Evolutionary conservation across 768 basidiomycete species (phyloP), one percentile per base, ranked within the genome.

Genomic region (Calocera cornea): DNA sequence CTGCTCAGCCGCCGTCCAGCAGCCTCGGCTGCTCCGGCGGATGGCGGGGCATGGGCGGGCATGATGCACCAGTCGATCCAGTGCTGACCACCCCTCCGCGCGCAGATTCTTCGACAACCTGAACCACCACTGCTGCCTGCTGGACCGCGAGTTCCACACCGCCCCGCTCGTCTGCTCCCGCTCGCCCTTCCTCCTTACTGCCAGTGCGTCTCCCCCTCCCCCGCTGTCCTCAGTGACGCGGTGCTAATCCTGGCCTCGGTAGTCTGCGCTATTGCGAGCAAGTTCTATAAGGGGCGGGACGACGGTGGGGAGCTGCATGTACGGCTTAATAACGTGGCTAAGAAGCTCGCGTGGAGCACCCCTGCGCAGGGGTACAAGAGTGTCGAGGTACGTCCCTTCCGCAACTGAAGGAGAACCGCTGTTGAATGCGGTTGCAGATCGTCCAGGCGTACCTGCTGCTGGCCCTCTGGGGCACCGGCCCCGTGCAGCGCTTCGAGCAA

Each of bases 211-310:
- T 17, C 27, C 17, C 68, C 63, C 40, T n/a, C n/a, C n/a, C n/a
- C n/a, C n/a, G n/a, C 44, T 40, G 14, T 54, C 41, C 67, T 63
- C 7, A 10, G 54, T 22, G 19, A 27, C 27, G 19, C 27, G 2
- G 31, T 60, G 24, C 54, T 60, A 27, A 60, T 22, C 7, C 54
- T n/a, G 31, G 44, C 16, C 8, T 19, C 49, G 22, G 24, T 71
- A 97, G 94, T 99, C 69, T 97, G 95, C 75, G 88, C 95, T n/a
- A 89, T 97, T 66, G 87, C 95, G 1, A 87, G 90, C 73, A 90
- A 91, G 74, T 97, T 92, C 77, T 95, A 95, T 76, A 81, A 84
- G 0, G 81, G 82, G 38, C 87, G 90, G 34, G 86, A 89, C 16
- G 94, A 95, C 33, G 22, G 22, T 22, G 54, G 54, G 16, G 71